Evolutionary conservation across 371 early-diverging fungal species (phyloP), one percentile per base, ranked within the genome.

Genomic region (Mortierella sp.): DNA sequence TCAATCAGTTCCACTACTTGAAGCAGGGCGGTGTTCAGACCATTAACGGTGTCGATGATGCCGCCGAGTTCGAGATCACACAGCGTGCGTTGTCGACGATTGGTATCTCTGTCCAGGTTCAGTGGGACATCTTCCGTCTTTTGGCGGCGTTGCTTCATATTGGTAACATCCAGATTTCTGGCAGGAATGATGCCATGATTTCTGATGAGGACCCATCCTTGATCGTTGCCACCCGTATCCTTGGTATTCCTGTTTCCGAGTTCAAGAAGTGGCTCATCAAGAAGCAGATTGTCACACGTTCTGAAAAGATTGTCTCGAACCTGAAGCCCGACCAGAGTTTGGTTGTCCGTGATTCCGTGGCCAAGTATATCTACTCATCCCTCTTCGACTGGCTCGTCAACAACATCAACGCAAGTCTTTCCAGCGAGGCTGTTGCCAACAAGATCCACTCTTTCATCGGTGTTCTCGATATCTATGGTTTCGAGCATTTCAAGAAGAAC

Each of bases 401-500:
- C 59, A 83, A 91, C 15, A 89, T 92, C 78, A 97, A 97, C 80
- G 82, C 83, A 27, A 92, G 92, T 75, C 81, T 97, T 41, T 85
- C 87, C n/a, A 85, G 87, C 42, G 88, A 88, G 17, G 89, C 85
- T 11, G 85, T 87, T 14, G 61, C 75, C 11, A 83, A 81, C 6
- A 78, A 64, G 46, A 79, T 81, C 23, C 79, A 83, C 46, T 80
- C 84, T 23, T 97, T 97, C 69, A 97, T 97, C 65, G 99, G 97
- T 81, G 96, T 98, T 2, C 85, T 98, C 73, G 95, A 99, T 92
- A 94, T 97, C 81, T 95, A 96, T 78, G 96, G 99, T 65, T 95
- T 97, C 84, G 95, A 95, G 81, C 98, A 99, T 70, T 98, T 98
- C 79, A 89, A 95, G 81, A 92, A 90, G 82, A 99, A 99, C 83